phyloP scores from a whole-genome alignment of 192 early-diverging fungal genomes.

The Backusella mclennaniae region DNA sequence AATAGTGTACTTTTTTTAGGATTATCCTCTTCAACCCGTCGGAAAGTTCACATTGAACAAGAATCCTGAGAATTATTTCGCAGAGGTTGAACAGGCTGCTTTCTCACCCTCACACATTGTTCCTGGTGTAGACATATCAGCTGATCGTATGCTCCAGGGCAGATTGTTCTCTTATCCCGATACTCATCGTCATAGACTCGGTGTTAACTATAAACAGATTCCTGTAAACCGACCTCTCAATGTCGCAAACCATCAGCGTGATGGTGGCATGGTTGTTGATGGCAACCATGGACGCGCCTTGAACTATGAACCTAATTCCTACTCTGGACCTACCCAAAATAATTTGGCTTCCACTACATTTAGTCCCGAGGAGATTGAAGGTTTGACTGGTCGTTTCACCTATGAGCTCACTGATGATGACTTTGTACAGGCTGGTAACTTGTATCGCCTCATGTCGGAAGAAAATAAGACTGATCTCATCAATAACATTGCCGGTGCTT shows the following conservation, averaged over 20 bases:
- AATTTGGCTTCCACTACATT: conserved; percentile 52
- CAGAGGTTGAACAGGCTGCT: conserved; percentile 80
- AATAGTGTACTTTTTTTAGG: conserved; percentile 16
- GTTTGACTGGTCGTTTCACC: conserved; percentile 60
- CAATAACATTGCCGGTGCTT: conserved; percentile 59
- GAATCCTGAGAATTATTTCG: conserved; percentile 84
- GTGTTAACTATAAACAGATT: conserved; percentile 74
- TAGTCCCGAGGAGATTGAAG: conserved; percentile 43
- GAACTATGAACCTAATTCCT: conserved; percentile 75
- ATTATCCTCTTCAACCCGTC: conserved; percentile 74
- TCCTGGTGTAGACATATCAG: conserved; percentile 73
- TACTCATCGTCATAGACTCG: conserved; percentile 81
- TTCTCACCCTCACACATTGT: conserved; percentile 79
- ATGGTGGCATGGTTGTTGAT: conserved; percentile 58
- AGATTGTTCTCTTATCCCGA: conserved; percentile 84
- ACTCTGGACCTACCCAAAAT: conserved; percentile 57
- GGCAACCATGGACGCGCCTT: conserved; percentile 56
- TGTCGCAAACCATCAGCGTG: conserved; percentile 73
- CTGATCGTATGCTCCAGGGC: conserved; percentile 82
- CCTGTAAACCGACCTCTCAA: conserved; percentile 75
- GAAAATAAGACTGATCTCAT: conserved; percentile 62
- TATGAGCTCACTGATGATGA: conserved; percentile 57
- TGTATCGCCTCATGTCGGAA: conserved; percentile 62
- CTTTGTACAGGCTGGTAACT: conserved; percentile 62
- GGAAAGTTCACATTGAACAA: conserved; percentile 77